Percentiles rank a stretch among this genome's conserved stretches.
phyloP scores from a whole-genome alignment of 371 early-diverging fungal species.

The Nematocida minor region DNA sequence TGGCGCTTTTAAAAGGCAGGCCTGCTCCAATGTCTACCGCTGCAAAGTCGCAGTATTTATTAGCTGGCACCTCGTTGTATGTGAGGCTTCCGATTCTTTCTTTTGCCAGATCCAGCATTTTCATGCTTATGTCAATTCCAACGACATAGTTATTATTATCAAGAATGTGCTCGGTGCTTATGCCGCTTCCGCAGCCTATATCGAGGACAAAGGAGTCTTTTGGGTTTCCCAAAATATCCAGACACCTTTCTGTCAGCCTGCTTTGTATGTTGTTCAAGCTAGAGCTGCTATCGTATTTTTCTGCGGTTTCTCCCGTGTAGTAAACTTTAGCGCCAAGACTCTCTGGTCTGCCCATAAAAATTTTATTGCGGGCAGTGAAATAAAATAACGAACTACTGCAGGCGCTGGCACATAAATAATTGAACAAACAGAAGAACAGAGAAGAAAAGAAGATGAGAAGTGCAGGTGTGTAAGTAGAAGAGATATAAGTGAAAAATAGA shows the following conservation, averaged over 20 bases:
- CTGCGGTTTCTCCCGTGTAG: constrained; percentile 57
- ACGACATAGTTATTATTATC: constrained; percentile 70
- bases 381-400: not conserved
- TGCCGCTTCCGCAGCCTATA: constrained; percentile 89
- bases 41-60: constrained; percentile 45
- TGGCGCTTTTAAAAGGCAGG: constrained; percentile 81
- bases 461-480: no score
- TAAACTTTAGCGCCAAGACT: constrained; percentile 46
- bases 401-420: no score
- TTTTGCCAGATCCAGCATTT: constrained; percentile 44
- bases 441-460: no score
- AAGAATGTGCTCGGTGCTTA: constrained; percentile 82
- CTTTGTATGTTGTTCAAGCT: constrained; percentile 60
- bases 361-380: not conserved
- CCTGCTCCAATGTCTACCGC: constrained; percentile 88
- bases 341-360: constrained; percentile 49
- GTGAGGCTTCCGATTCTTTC: constrained; percentile 2
- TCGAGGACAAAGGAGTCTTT: constrained; percentile 70
- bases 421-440: no score
- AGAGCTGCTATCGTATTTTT: constrained; percentile 61
- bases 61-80: constrained; percentile 32
- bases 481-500: no score
- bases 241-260: constrained; percentile 57
- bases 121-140: constrained; percentile 43
- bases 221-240: constrained; percentile 58